A percentile compares a stretch with the other conserved stretches of the same genome.
Evolutionary conservation across 2,329 filamentous ascomycete species (phyloP).

Genomic region (Penicillium psychrosexuale): DNA sequence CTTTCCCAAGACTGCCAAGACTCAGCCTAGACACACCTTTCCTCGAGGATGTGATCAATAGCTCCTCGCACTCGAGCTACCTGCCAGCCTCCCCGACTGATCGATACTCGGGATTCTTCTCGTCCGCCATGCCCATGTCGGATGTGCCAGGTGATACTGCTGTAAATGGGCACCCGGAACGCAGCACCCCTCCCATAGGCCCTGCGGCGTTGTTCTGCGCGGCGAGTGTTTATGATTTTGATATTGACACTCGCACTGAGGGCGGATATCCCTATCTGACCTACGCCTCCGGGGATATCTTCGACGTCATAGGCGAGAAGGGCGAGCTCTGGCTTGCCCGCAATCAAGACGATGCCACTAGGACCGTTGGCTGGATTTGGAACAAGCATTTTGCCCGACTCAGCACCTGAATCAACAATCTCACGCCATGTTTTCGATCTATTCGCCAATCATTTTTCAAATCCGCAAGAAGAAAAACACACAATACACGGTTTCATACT

Average conservation of each 20-base stretch:
- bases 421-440: neutral
- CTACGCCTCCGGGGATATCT: slow-evolving; percentile 92
- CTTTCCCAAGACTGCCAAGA: slow-evolving; percentile 42
- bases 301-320: slow-evolving; percentile 91
- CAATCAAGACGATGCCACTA: slow-evolving; percentile 84
- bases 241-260: slow-evolving; percentile 89
- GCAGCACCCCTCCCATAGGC: slow-evolving; percentile 40
- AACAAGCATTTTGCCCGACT: slow-evolving; percentile 87
- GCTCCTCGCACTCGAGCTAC: slow-evolving; percentile 27
- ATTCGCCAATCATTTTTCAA: neutral
- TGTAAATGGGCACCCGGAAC: slow-evolving; percentile 32
- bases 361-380: slow-evolving; percentile 95
- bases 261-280: slow-evolving; percentile 94
- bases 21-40: slow-evolving; percentile 47
- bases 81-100: slow-evolving; percentile 41
- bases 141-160: slow-evolving; percentile 53
- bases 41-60: slow-evolving; percentile 39
- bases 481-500: neutral
- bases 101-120: slow-evolving; percentile 75
- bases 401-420: slow-evolving; percentile 15
- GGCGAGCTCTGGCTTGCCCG: slow-evolving; percentile 96
- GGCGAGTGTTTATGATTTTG: slow-evolving; percentile 93
- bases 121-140: slow-evolving; percentile 77
- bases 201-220: slow-evolving; percentile 80
- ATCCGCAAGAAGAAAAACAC: neutral